A percentile compares a stretch with the other conserved stretches of the same genome.
Evolutionary conservation across 192 early-diverging fungal species (phyloP).

Genomic region (Podila epicladia): DNA sequence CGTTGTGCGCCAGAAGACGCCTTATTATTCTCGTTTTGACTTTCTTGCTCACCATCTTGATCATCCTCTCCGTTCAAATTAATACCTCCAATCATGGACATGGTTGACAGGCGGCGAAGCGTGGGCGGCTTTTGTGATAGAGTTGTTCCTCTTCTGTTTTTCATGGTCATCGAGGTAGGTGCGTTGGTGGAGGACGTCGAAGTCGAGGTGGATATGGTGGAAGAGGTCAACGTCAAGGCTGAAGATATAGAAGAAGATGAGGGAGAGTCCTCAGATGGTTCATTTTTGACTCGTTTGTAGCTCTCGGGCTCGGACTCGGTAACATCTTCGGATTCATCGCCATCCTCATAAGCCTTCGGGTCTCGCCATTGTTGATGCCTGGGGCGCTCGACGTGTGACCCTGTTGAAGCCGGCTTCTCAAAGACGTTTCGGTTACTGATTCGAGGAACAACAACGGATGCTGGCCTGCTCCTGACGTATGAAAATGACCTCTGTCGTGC

Average conservation of each 20-base stretch:
- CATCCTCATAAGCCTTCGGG: background rate
- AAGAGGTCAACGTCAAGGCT: background rate
- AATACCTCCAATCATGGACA: background rate
- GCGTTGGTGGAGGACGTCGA: background rate
- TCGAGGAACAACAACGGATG: too few relatives aligned
- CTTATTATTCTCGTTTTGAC: background rate
- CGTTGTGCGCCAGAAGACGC: background rate
- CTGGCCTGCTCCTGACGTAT: too few relatives aligned
- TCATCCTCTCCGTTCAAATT: background rate
- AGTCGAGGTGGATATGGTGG: background rate
- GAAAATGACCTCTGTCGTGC: background rate
- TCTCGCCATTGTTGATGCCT: too few relatives aligned
- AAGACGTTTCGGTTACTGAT: too few relatives aligned
- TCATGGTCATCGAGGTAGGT: background rate
- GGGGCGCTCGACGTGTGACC: too few relatives aligned
- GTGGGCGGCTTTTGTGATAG: background rate
- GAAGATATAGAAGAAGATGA: background rate
- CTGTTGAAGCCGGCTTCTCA: too few relatives aligned
- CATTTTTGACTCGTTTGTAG: background rate
- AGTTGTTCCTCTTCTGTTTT: background rate
- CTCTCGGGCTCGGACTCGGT: background rate
- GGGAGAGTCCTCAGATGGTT: background rate
- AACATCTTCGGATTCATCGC: background rate
- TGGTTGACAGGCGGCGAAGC: background rate
- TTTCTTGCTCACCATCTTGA: slow-evolving; percentile 3